These are phyloP conservation scores for Pleurotus tuoliensis DNA, from an alignment of 768 basidiomycete species.

Conservation along the genomic window DNA sequence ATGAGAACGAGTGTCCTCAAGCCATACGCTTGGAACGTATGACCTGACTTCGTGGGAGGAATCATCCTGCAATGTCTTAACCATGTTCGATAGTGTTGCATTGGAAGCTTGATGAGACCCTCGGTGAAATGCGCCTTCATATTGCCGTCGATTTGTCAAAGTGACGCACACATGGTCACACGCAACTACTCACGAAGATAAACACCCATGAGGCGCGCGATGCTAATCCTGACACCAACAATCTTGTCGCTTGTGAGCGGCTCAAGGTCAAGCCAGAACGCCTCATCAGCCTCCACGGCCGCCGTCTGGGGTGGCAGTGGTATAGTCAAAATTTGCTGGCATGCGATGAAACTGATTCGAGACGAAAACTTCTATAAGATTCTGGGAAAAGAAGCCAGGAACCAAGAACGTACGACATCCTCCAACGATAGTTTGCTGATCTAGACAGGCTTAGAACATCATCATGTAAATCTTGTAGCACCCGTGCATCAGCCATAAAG, in stretches of 20 bases:
- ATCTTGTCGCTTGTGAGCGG: constrained; percentile 62
- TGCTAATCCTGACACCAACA: constrained; percentile 80
- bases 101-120: constrained; percentile 26
- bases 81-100: constrained; percentile 33
- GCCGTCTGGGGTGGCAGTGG: constrained; percentile 28
- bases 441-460: constrained; percentile 42
- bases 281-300: constrained; percentile 37
- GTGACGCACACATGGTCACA: background rate
- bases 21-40: constrained; percentile 41
- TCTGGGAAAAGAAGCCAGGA: constrained; percentile 4
- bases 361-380: constrained; percentile 12
- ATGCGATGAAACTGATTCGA: constrained; percentile 63
- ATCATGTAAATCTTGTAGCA: constrained; percentile 32
- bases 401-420: constrained; percentile 63
- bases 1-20: constrained; percentile 5
- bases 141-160: constrained; percentile 3
- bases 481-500: constrained; percentile 29
- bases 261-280: constrained; percentile 53
- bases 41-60: constrained; percentile 58
- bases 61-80: constrained; percentile 49
- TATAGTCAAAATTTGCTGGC: constrained; percentile 58
- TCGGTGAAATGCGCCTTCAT: constrained; percentile 25
- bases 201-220: constrained; percentile 70
- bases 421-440: constrained; percentile 49
- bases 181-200: constrained; percentile 41